phyloP scores from a whole-genome alignment of 2,329 filamentous ascomycete genomes.

The Epicoccum sorghinum region DNA sequence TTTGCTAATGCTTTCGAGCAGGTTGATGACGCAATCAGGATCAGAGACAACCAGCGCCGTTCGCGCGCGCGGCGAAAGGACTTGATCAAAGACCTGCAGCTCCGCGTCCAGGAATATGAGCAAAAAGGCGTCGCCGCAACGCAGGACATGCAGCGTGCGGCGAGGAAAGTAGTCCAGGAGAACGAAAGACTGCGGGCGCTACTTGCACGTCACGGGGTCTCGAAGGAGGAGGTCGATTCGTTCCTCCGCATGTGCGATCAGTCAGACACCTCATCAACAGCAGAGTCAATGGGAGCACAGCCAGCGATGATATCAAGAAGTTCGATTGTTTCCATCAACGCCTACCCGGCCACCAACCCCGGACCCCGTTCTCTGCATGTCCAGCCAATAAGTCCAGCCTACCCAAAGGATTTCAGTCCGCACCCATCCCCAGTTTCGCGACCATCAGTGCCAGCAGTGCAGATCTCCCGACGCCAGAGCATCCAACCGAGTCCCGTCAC shows the following conservation, averaged over 20 bases:
- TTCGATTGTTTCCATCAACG: not conserved
- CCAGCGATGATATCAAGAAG: not conserved
- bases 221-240: constrained; percentile 26
- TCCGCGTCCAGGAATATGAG: constrained; percentile 66
- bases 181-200: constrained; percentile 67
- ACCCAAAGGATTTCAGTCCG: not conserved
- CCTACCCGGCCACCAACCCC: not conserved
- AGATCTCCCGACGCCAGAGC: not conserved
- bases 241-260: constrained; percentile 25
- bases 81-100: constrained; percentile 71
- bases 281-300: not conserved
- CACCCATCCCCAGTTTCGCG: not conserved
- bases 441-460: not conserved
- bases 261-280: not conserved
- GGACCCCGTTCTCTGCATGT: constrained; percentile 1
- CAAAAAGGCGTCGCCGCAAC: constrained; percentile 68
- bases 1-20: not conserved
- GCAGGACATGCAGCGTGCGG: constrained; percentile 71
- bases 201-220: constrained; percentile 48
- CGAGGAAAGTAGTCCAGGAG: constrained; percentile 69
- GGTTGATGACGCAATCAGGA: constrained; percentile 51
- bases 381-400: not conserved
- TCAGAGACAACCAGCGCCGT: constrained; percentile 76
- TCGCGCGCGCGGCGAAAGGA: constrained; percentile 73
- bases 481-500: not conserved